A percentile compares a stretch with the other conserved stretches of the same genome.
Evolutionary conservation across 2,329 filamentous ascomycete species (phyloP).

Genomic region (Grosmannia clavigera): DNA sequence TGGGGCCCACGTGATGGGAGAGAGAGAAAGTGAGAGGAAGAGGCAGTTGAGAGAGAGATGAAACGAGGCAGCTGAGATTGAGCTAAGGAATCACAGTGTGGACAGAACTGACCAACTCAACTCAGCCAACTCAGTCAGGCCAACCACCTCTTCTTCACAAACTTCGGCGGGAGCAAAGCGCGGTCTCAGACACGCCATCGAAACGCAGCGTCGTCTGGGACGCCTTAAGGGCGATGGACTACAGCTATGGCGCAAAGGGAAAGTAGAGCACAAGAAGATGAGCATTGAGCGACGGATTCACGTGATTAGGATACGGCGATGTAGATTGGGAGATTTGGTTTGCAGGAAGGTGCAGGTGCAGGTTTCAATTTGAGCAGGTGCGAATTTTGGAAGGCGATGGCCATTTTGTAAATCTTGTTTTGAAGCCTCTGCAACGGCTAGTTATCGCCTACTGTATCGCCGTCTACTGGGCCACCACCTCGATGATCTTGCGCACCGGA

Average conservation of each 20-base stretch:
- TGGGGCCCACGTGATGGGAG: no score
- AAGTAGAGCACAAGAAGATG: background rate
- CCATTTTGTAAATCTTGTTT: no score
- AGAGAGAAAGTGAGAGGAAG: no score
- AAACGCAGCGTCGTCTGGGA: slow-evolving; percentile 49
- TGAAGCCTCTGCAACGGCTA: no score
- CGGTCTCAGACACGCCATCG: slow-evolving; percentile 22
- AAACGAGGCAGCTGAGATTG: no score
- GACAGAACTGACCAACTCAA: background rate
- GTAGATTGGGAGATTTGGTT: no score
- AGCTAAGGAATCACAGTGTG: no score
- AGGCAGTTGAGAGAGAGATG: no score
- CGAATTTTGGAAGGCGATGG: no score
- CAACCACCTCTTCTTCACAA: background rate
- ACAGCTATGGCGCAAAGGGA: slow-evolving; percentile 35
- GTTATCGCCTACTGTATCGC: no score
- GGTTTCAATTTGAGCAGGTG: no score
- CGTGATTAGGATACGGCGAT: background rate
- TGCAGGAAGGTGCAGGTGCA: no score
- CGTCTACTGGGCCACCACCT: slow-evolving; percentile 17
- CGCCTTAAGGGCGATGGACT: slow-evolving; percentile 47
- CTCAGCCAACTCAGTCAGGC: background rate
- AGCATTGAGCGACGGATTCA: background rate
- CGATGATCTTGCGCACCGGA: slow-evolving; percentile 21
- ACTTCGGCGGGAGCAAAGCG: slow-evolving; percentile 27